Percentiles rank a stretch among this genome's conserved stretches.
Conservation (phyloP, 2,329 filamentous ascomycete genomes). For the Gnomoniopsis sp. region DNA sequence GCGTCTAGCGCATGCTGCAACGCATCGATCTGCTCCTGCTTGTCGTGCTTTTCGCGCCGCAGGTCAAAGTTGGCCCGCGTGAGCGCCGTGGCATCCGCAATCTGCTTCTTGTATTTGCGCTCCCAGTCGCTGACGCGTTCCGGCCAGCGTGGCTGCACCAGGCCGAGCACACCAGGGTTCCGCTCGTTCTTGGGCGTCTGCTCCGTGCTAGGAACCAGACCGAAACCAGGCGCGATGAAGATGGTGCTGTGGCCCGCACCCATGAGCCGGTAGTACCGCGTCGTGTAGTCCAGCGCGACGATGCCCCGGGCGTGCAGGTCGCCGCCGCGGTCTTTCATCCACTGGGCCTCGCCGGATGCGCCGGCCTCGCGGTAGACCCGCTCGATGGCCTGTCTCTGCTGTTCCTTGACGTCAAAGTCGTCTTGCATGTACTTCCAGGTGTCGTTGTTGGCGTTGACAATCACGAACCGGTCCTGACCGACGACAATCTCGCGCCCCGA, state of each 20-base stretch:
- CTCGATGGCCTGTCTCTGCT: slow-evolving; percentile 29
- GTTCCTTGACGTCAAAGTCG: slow-evolving; percentile 44
- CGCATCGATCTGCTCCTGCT: slow-evolving; percentile 6
- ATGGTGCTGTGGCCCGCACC: slow-evolving; percentile 43
- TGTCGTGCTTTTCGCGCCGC: slow-evolving; percentile 9
- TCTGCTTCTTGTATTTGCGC: slow-evolving; percentile 21
- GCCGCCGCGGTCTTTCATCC: slow-evolving; percentile 25
- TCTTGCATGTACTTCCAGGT: slow-evolving; percentile 44
- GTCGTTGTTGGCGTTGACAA: slow-evolving; percentile 53
- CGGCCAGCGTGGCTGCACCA: slow-evolving; percentile 25
- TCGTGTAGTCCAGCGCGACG: slow-evolving; percentile 44
- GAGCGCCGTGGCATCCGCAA: slow-evolving; percentile 10
- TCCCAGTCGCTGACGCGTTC: slow-evolving; percentile 33
- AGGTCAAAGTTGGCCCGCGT: slow-evolving; percentile 5
- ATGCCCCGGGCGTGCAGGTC: slow-evolving; percentile 40
- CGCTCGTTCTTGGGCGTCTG: slow-evolving; percentile 37
- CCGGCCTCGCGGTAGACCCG: slow-evolving; percentile 30
- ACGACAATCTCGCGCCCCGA: slow-evolving; percentile 51
- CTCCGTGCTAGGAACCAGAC: slow-evolving; percentile 41
- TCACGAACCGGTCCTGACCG: slow-evolving; percentile 53
- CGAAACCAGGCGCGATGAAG: slow-evolving; percentile 50
- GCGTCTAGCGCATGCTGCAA: slow-evolving; percentile 16
- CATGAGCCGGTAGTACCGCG: slow-evolving; percentile 51
- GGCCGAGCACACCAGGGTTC: slow-evolving; percentile 36
- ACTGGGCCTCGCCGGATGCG: slow-evolving; percentile 38